phyloP scores from a whole-genome alignment of 2,329 filamentous ascomycete species.

The Paracorniculantispora psalliotae region DNA sequence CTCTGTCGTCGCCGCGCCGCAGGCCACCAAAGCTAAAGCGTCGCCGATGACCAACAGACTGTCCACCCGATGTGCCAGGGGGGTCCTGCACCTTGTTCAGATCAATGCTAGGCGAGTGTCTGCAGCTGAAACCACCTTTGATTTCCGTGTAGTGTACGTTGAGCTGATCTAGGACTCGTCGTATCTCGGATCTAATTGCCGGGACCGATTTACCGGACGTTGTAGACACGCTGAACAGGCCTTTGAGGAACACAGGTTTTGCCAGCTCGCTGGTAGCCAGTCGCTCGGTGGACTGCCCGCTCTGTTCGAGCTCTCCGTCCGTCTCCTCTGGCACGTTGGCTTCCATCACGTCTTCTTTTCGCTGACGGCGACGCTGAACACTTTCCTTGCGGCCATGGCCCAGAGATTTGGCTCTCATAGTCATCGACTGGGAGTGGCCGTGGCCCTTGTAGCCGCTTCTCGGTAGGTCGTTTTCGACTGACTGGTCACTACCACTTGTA shows the following conservation, averaged over 20 bases:
- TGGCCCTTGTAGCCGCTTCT: slow-evolving; percentile 48
- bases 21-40: slow-evolving; percentile 80
- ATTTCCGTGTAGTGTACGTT: slow-evolving; percentile 91
- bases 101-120: slow-evolving; percentile 85
- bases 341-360: slow-evolving; percentile 66
- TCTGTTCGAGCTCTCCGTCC: slow-evolving; percentile 67
- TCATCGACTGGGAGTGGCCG: slow-evolving; percentile 53
- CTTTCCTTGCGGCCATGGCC: slow-evolving; percentile 87
- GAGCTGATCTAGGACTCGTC: slow-evolving; percentile 79
- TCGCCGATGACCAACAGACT: slow-evolving; percentile 58
- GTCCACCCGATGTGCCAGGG: slow-evolving; percentile 52
- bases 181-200: slow-evolving; percentile 84
- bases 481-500: slow-evolving; percentile 76
- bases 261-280: slow-evolving; percentile 70
- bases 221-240: slow-evolving; percentile 93
- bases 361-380: slow-evolving; percentile 77
- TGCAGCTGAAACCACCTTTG: slow-evolving; percentile 86
- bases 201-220: slow-evolving; percentile 87
- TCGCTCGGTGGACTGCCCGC: slow-evolving; percentile 55
- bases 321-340: slow-evolving; percentile 88
- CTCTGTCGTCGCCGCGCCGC: slow-evolving; percentile 51
- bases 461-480: slow-evolving; percentile 51
- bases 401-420: slow-evolving; percentile 76
- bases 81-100: slow-evolving; percentile 66
- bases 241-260: slow-evolving; percentile 93